Base-by-base conservation (phyloP, 257 asterid species). In the Lithospermum erythrorhizon region DNA sequence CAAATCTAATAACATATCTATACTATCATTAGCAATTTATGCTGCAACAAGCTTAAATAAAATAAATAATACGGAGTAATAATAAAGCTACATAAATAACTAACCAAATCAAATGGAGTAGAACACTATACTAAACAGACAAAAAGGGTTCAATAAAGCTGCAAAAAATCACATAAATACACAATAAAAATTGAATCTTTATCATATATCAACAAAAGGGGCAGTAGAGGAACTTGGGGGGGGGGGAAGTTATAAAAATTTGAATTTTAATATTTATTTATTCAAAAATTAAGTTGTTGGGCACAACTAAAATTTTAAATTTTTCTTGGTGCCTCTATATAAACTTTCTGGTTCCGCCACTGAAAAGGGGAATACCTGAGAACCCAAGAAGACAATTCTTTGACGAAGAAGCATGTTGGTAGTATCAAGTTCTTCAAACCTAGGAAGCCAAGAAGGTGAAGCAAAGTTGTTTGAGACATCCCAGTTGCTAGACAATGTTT, bases 341-440 rank as follows among this genome's bases (percentile, higher is more conserved):
- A n/a, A n/a, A n/a, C n/a, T n/a, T n/a, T n/a, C n/a, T n/a, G n/a
- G n/a, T n/a, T n/a, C n/a, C n/a, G n/a, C n/a, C n/a, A n/a, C n/a
- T n/a, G n/a, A n/a, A n/a, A n/a, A n/a, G n/a, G n/a, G n/a, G n/a
- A n/a, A n/a, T 66, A 91, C 95, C 95, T 86, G 91, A 58, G 81
- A n/a, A 63, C 96, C 97, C 83, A 93, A 70, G 79, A 86, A 93
- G 80, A 93, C 71, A 71, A 86, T 93, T 68, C 97, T 74, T 77
- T 93, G 97, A 65, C 94, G 89, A 72, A 89, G 99, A 73, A 93
- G 99, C 99, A 86, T 93, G 77, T 81, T 89, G 68, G 96, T 93
- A 63, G 99, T 84, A 58, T 89, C 96, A 29, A 93, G 95, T 73
- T 93, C 97, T 69, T 93, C 97, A 74, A 93, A 85, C 73, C 89